Conservation (phyloP, 2,329 filamentous ascomycete species). For the Sporothrix schenckii region DNA sequence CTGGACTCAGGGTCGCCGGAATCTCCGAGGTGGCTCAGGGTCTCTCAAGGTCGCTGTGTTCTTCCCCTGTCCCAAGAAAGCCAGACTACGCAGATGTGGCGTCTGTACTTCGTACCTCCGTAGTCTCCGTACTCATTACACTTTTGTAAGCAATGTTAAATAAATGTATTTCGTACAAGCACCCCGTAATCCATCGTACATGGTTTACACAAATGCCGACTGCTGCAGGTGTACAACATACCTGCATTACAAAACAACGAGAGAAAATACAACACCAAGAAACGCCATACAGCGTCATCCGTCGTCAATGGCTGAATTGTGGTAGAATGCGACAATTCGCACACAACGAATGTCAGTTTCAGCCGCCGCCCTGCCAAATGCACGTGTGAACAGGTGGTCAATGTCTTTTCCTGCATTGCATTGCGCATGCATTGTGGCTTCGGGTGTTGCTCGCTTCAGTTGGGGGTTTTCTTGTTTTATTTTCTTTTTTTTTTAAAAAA, state of each 20-base stretch:
- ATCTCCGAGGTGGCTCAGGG: conserved; percentile 16
- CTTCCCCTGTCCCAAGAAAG: not conserved
- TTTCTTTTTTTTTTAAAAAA: not conserved
- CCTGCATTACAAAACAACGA: no score
- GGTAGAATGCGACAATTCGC: conserved; percentile 14
- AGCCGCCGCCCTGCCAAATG: conserved; percentile 8
- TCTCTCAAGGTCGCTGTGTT: not conserved
- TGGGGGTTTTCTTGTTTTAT: not conserved
- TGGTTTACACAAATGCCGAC: no score
- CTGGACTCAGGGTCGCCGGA: not conserved
- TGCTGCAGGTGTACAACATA: no score
- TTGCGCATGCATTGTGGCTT: not conserved
- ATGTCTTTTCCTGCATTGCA: conserved; percentile 1
- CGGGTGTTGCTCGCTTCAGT: not conserved
- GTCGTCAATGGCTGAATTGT: not conserved
- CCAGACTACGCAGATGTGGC: not conserved
- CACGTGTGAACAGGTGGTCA: conserved; percentile 15
- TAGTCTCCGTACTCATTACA: not conserved
- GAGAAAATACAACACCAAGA: not conserved
- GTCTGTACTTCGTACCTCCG: not conserved
- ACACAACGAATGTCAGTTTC: conserved; percentile 14
- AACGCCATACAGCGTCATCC: not conserved
- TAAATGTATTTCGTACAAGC: not conserved
- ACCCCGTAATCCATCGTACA: not conserved
- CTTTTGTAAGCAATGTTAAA: not conserved